Base-by-base conservation (phyloP, 257 asterid genomes). In the Solanum bukasovii region DNA sequence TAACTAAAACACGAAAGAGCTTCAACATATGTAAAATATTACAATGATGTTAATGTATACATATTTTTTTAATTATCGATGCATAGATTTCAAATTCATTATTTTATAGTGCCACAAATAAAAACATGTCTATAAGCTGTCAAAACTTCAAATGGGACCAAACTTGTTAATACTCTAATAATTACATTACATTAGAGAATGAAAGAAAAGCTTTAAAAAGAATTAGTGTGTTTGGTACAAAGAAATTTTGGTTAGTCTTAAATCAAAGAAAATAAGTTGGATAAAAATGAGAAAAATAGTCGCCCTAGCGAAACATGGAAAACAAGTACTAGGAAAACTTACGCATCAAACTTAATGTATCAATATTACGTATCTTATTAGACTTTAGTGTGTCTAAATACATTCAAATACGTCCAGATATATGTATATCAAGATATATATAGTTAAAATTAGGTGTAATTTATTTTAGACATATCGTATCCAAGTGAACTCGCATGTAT, bases 351-450 rank as follows among this genome's bases (percentile, higher is more conserved):
- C 63, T 52, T 1, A 16, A 38, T 52, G n/a, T 52, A 2, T 3
- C 9, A 52, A 52, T 18, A 52, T 18, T 52, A 6, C 4, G 10
- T 56, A 56, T 56, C 8, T 6, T 56, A 56, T 56, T 0, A 56
- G 9, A 56, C 0, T 56, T 18, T 56, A 0, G 4, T 18, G 1
- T 0, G 9, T 56, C 0, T 1, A 56, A 56, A 56, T 56, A 56
- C 1, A 6, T 56, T 56, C 4, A 56, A 56, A 18, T 0, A 18
- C 10, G n/a, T 52, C n/a, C 10, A 6, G n/a, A 52, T 56, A 56
- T 1, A 56, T 56, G n/a, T 56, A 52, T 52, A 56, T 56, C 4
- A 0, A 0, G n/a, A 52, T 52, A 52, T 13, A 46, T 18, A 14
- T 0, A 0, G 4, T 56, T 0, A 56, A 56, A 56, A 56, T 56